These are phyloP conservation scores for Podospora anserina DNA, from an alignment of 495 filamentous ascomycete genomes.

Conservation along the genomic window DNA sequence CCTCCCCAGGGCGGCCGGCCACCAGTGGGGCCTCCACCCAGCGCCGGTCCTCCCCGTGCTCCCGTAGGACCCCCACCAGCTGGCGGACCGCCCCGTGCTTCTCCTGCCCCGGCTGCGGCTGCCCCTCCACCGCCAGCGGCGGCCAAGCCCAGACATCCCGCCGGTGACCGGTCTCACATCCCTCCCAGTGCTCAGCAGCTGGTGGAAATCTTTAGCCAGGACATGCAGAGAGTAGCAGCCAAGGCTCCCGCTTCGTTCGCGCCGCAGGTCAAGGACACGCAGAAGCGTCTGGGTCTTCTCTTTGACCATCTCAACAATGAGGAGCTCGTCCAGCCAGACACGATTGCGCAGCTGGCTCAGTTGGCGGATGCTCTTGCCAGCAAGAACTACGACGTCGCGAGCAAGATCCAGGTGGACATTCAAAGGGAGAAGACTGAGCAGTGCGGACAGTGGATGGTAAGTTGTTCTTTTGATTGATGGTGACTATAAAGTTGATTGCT, in stretches of 20 bases:
- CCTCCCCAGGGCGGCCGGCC: conserved; percentile 30
- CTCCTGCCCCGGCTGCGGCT: conserved; percentile 43
- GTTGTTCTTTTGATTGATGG: conserved; percentile 30
- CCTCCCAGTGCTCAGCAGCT: conserved; percentile 69
- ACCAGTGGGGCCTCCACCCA: conserved; percentile 40
- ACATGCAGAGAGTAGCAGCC: conserved; percentile 83
- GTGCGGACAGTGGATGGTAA: conserved; percentile 94
- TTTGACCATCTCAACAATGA: conserved; percentile 97
- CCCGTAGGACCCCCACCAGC: conserved; percentile 39
- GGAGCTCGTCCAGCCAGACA: conserved; percentile 79
- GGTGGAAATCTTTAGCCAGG: conserved; percentile 73
- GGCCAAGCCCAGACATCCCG: conserved; percentile 63
- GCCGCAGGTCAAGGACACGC: conserved; percentile 83
- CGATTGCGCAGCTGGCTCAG: conserved; percentile 60
- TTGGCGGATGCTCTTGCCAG: conserved; percentile 64
- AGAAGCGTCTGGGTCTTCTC: conserved; percentile 83
- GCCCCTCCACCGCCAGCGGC: conserved; percentile 34
- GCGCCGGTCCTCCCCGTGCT: conserved; percentile 49
- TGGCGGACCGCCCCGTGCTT: conserved; percentile 29
- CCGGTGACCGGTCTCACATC: conserved; percentile 89
- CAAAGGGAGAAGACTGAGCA: conserved; percentile 78
- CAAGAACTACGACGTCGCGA: conserved; percentile 74
- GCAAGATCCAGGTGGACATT: conserved; percentile 73
- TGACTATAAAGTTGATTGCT: conserved; percentile 7
- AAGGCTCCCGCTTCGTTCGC: conserved; percentile 79